phyloP scores from a whole-genome alignment of 352 stramenopile genomes.

The Aphanomyces astaci region DNA sequence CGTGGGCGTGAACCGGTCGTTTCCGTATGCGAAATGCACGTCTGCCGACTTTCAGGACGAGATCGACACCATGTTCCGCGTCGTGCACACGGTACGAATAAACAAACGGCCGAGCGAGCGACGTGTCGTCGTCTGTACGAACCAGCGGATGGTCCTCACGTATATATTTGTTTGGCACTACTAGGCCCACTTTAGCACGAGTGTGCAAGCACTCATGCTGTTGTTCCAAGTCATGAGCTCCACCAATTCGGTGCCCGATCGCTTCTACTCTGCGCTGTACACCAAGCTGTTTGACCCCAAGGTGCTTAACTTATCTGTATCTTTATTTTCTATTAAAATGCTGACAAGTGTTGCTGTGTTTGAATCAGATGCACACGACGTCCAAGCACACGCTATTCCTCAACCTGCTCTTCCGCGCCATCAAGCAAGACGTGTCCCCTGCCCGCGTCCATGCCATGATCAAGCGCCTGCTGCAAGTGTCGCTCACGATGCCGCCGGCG shows the following conservation, averaged over 20 bases:
- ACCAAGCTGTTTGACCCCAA: slow-evolving; percentile 87
- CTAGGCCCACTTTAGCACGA: slow-evolving; percentile 85
- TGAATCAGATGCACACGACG: slow-evolving; percentile 54
- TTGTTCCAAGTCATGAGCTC: slow-evolving; percentile 88
- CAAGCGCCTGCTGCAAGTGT: slow-evolving; percentile 91
- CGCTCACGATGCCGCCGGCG: slow-evolving; percentile 67
- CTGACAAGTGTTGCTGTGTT: neutral
- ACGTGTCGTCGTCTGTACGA: neutral
- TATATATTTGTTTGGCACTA: neutral
- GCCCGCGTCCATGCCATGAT: slow-evolving; percentile 84
- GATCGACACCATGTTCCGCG: slow-evolving; percentile 71
- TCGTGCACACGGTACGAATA: slow-evolving; percentile 42
- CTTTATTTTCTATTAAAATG: neutral
- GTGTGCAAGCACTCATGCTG: slow-evolving; percentile 96
- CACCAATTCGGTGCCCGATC: slow-evolving; percentile 85
- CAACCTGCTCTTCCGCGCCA: slow-evolving; percentile 96
- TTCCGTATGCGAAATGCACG: slow-evolving; percentile 86
- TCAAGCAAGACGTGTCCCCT: slow-evolving; percentile 89
- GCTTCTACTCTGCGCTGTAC: slow-evolving; percentile 98
- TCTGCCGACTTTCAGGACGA: slow-evolving; percentile 63
- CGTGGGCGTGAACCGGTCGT: slow-evolving; percentile 96
- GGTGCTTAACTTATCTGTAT: slow-evolving; percentile 28
- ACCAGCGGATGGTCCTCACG: neutral
- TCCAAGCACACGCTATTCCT: slow-evolving; percentile 95
- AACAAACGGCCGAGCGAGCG: neutral